Conservation (phyloP, 352 stramenopile species). For the Plasmopara viticola region DNA sequence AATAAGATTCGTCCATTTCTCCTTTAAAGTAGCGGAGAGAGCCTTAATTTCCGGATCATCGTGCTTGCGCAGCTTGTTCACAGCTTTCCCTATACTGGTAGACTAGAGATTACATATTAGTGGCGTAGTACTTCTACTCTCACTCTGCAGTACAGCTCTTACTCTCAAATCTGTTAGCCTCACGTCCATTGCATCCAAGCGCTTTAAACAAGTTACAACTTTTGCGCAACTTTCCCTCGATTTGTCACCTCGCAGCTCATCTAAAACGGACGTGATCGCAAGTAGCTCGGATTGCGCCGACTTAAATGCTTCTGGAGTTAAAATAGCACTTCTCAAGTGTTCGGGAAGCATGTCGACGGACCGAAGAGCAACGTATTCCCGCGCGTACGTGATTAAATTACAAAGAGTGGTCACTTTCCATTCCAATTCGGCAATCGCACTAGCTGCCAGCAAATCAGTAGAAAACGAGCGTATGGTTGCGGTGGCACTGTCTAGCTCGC, state of each 20-base stretch:
- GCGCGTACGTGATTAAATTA: slow-evolving; percentile 73
- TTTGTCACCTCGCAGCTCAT: slow-evolving; percentile 37
- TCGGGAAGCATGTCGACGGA: slow-evolving; percentile 81
- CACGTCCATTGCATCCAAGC: slow-evolving; percentile 64
- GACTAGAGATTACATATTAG: slow-evolving; percentile 30
- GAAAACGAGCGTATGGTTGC: slow-evolving; percentile 54
- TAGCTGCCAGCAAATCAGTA: slow-evolving; percentile 55
- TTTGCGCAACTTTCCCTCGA: slow-evolving; percentile 26
- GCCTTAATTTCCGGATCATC: slow-evolving; percentile 42
- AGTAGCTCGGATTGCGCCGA: slow-evolving; percentile 73
- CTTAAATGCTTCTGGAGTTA: slow-evolving; percentile 75
- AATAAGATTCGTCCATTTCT: slow-evolving; percentile 79
- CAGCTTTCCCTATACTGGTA: slow-evolving; percentile 78
- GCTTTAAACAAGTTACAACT: slow-evolving; percentile 59
- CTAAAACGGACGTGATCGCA: slow-evolving; percentile 52
- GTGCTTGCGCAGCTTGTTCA: slow-evolving; percentile 84
- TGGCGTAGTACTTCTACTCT: neutral
- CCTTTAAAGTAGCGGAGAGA: slow-evolving; percentile 47
- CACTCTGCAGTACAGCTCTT: slow-evolving; percentile 5
- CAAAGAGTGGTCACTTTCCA: slow-evolving; percentile 72
- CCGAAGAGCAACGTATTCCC: slow-evolving; percentile 77
- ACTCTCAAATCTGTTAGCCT: slow-evolving; percentile 76
- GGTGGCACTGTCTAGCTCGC: slow-evolving; percentile 65
- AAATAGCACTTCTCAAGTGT: slow-evolving; percentile 69
- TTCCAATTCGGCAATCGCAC: slow-evolving; percentile 59